phyloP scores from a whole-genome alignment of 2,329 filamentous ascomycete genomes.

The Sarocladiaceae sp. region DNA sequence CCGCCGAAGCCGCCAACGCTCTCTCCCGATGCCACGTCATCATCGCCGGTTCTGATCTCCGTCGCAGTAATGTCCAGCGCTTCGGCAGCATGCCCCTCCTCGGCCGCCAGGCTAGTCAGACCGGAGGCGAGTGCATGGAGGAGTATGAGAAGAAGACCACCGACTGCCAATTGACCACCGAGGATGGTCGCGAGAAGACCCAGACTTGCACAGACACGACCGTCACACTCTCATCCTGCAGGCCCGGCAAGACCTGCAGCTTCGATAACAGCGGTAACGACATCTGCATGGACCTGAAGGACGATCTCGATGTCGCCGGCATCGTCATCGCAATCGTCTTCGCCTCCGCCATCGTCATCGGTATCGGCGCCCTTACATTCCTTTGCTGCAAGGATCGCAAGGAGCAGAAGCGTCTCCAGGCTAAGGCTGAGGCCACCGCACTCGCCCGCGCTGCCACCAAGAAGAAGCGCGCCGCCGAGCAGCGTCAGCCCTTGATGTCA shows the following conservation, averaged over 20 bases:
- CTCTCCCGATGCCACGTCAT: slow-evolving; percentile 26
- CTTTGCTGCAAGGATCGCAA: slow-evolving; percentile 45
- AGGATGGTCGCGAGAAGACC: slow-evolving; percentile 26
- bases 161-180: slow-evolving; percentile 33
- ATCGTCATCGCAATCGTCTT: slow-evolving; percentile 44
- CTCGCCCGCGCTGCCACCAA: slow-evolving; percentile 42
- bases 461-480: slow-evolving; percentile 31
- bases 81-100: slow-evolving; percentile 14
- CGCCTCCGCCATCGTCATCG: slow-evolving; percentile 29
- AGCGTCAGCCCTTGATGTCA: slow-evolving; percentile 30
- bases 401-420: slow-evolving; percentile 35
- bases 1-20: slow-evolving; percentile 21
- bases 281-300: slow-evolving; percentile 33
- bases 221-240: slow-evolving; percentile 32
- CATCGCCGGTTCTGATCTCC: slow-evolving; percentile 11
- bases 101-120: slow-evolving; percentile 12
- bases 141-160: slow-evolving; percentile 27
- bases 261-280: slow-evolving; percentile 28
- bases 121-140: slow-evolving; percentile 29
- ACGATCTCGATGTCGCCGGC: slow-evolving; percentile 35
- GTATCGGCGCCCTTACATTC: slow-evolving; percentile 37
- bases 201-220: slow-evolving; percentile 33
- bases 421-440: slow-evolving; percentile 43
- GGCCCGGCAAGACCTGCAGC: slow-evolving; percentile 42
- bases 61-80: slow-evolving; percentile 10